These are phyloP conservation scores for Tilletiaria anomala DNA, from an alignment of 1,284 basidiomycete species.

Conservation along the genomic window DNA sequence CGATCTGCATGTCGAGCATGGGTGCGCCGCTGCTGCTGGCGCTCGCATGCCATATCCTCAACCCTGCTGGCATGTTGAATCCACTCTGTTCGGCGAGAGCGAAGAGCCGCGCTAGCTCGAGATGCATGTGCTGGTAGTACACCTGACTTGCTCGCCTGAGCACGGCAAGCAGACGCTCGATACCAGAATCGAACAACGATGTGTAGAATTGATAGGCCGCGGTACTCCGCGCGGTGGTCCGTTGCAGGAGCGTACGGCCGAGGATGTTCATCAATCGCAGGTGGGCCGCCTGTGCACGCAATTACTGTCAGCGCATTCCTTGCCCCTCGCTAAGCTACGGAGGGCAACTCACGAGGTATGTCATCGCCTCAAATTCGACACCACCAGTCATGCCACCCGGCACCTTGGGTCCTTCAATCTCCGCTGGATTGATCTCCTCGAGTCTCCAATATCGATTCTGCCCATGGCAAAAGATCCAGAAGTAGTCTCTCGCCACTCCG, in stretches of 20 bases:
- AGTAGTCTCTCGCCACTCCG: slow-evolving; percentile 84
- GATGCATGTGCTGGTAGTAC: slow-evolving; percentile 28
- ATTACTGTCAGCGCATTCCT: neutral
- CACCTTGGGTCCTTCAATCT: slow-evolving; percentile 77
- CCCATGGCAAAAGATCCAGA: slow-evolving; percentile 93
- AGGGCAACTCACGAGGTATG: slow-evolving; percentile 60
- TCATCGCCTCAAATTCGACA: slow-evolving; percentile 93
- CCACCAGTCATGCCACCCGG: slow-evolving; percentile 97
- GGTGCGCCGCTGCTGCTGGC: too few species aligned
- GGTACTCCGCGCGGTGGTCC: slow-evolving; percentile 6
- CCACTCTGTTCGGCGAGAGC: too few species aligned
- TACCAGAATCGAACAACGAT: slow-evolving; percentile 15
- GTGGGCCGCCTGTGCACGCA: slow-evolving; percentile 10
- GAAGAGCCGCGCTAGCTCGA: too few species aligned
- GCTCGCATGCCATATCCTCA: too few species aligned
- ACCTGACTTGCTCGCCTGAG: slow-evolving; percentile 12
- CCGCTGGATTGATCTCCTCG: slow-evolving; percentile 61
- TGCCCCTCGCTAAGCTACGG: neutral
- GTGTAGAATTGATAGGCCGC: slow-evolving; percentile 14
- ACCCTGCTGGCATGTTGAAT: too few species aligned
- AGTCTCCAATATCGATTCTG: slow-evolving; percentile 80
- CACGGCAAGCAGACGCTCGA: slow-evolving; percentile 16
- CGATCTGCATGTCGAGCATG: too few species aligned
- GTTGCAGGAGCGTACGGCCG: slow-evolving; percentile 8
- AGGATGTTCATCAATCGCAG: slow-evolving; percentile 20